A percentile compares a stretch with the other conserved stretches of the same genome.
These are phyloP conservation scores for Clonostachys sp. DNA, from an alignment of 2,329 filamentous ascomycete genomes.

Conservation along the genomic window DNA sequence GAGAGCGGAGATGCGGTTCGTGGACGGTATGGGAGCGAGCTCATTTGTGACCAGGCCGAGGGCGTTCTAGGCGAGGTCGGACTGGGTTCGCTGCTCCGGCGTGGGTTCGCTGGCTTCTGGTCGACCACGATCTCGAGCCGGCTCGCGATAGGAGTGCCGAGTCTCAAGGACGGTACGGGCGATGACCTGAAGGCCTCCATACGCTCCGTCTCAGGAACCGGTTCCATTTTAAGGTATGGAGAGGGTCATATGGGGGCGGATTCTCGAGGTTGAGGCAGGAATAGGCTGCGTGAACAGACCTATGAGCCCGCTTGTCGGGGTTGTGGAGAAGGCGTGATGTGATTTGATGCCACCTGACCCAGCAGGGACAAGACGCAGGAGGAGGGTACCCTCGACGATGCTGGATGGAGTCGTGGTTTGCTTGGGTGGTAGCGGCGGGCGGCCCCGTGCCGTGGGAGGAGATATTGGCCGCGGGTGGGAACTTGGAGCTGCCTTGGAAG, in stretches of 20 bases:
- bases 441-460: too few species aligned
- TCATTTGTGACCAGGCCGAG: slow-evolving; percentile 35
- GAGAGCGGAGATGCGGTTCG: slow-evolving; percentile 59
- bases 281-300: too few species aligned
- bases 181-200: slow-evolving; percentile 62
- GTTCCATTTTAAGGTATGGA: slow-evolving; percentile 45
- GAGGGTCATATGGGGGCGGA: neutral
- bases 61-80: slow-evolving; percentile 47
- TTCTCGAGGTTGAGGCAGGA: slow-evolving; percentile 1
- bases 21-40: slow-evolving; percentile 52
- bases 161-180: slow-evolving; percentile 48
- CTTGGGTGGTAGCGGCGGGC: too few species aligned
- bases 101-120: slow-evolving; percentile 47
- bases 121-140: slow-evolving; percentile 32
- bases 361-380: neutral
- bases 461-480: too few species aligned
- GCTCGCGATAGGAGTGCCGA: slow-evolving; percentile 30
- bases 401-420: too few species aligned
- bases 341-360: neutral
- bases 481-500: too few species aligned
- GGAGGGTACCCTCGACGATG: too few species aligned
- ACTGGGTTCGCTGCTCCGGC: slow-evolving; percentile 55
- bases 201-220: slow-evolving; percentile 63
- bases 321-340: neutral
- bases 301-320: neutral